Conservation (phyloP, 73 alveolate genomes). For the Diophrys appendiculata region DNA sequence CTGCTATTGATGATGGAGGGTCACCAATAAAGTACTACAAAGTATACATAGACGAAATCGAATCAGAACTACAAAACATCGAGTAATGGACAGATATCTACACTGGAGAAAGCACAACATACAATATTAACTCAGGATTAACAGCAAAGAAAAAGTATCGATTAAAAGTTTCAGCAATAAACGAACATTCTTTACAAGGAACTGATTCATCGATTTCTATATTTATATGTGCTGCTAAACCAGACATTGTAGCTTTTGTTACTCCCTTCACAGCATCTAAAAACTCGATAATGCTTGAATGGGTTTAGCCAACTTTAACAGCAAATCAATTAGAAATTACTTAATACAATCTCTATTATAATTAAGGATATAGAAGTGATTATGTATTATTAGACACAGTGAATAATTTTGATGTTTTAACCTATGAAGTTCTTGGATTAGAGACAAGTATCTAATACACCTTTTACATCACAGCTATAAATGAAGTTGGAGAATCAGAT, state of each 20-base stretch:
- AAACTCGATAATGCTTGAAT: conserved; percentile 21
- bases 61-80: conserved; percentile 42
- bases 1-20: conserved; percentile 78
- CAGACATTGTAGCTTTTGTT: conserved; percentile 31
- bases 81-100: conserved; percentile 38
- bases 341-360: conserved; percentile 46
- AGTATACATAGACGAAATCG: conserved; percentile 65
- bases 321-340: conserved; percentile 23
- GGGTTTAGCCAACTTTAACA: conserved; percentile 44
- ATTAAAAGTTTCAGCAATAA: conserved; percentile 58
- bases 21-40: conserved; percentile 61
- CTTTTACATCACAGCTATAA: conserved; percentile 62
- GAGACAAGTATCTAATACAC: conserved; percentile 45
- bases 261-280: conserved; percentile 24
- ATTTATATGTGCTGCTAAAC: conserved; percentile 42
- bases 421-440: conserved; percentile 24
- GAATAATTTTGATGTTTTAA: conserved; percentile 22
- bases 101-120: conserved; percentile 36
- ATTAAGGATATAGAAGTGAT: conserved; percentile 52
- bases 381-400: conserved; percentile 21
- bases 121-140: conserved; percentile 27
- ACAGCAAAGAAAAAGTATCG: conserved; percentile 42
- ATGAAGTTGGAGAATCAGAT: conserved; percentile 59
- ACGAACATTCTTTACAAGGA: conserved; percentile 31
- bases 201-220: conserved; percentile 30